Evolutionary conservation across 257 asterid genomes (phyloP), one percentile per base, ranked within the genome.

Genomic region (Solanum commersonii): DNA sequence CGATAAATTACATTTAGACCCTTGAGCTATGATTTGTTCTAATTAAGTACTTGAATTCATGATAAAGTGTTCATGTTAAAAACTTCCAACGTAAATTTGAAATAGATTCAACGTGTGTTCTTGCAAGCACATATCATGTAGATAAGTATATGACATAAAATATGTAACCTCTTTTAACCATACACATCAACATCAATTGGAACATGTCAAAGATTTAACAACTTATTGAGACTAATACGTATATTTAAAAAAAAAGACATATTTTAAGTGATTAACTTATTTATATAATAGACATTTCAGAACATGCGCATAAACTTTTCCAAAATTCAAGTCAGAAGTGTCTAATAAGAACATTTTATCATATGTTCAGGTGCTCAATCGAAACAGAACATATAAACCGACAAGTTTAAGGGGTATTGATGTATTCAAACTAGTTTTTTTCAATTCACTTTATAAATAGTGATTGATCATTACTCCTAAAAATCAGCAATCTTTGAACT

Each of bases 401-500:
- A 9, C 46, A 73, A 20, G 5, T 73, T 73, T 73, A 73, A 73
- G 46, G 27, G 27, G 2, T 20, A 9, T 73, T 33, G 63, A 56
- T 6, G 8, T 15, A 73, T 20, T 31, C 4, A 31, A 49, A 15
- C 33, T 8, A 83, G 3, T 20, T 87, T 85, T 52, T 76, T 18
- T 59, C 83, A 40, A 89, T 84, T 42, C 88, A 84, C 67, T 46
- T 81, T 77, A 74, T 73, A 44, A 29, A 81, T 81, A 29, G 68
- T 46, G 85, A 81, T 3, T 81, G 42, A 81, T 81, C 68, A 81
- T 49, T 38, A 81, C 27, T 81, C 86, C 88, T 22, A 42, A 65
- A 87, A 77, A 40, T 27, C 56, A 38, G 70, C 27, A 71, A 73
- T 16, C 87, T 89, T 87, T 46, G 85, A 38, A 86, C 37, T 88